Evolutionary conservation across 768 basidiomycete genomes (phyloP).

Genomic region (Pleurotus pulmonarius): DNA sequence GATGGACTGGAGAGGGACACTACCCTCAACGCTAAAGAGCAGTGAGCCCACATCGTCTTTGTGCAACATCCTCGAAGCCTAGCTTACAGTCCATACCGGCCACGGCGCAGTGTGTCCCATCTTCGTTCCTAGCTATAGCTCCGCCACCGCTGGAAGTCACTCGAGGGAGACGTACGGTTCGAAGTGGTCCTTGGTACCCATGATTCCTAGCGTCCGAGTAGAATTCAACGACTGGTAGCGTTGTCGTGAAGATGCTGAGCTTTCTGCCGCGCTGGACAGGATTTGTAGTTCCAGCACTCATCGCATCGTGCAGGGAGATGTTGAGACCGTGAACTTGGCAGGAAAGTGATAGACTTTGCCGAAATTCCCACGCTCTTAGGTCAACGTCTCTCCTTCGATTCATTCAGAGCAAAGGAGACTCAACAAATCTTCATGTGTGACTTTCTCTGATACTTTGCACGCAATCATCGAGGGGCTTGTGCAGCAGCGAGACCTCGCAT

Average conservation of each 20-base stretch:
- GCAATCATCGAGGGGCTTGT: too few relatives aligned
- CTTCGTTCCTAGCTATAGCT: conserved; percentile 63
- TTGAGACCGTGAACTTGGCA: not conserved
- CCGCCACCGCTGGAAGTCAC: conserved; percentile 63
- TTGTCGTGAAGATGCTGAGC: conserved; percentile 10
- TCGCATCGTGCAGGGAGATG: not conserved
- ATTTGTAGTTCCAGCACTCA: not conserved
- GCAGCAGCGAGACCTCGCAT: too few relatives aligned
- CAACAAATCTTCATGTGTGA: too few relatives aligned
- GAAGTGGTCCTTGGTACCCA: conserved; percentile 35
- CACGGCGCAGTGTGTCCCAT: conserved; percentile 64
- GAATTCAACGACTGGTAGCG: conserved; percentile 19
- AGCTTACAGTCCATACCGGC: conserved; percentile 75
- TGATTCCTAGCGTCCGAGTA: conserved; percentile 41
- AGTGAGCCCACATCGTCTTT: not conserved
- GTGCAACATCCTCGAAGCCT: not conserved
- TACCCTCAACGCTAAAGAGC: conserved; percentile 48
- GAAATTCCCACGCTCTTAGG: too few relatives aligned
- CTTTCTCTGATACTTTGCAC: too few relatives aligned
- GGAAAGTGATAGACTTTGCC: too few relatives aligned
- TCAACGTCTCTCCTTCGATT: too few relatives aligned
- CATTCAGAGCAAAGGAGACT: too few relatives aligned
- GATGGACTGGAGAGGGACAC: conserved; percentile 53
- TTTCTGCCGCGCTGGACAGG: conserved; percentile 1
- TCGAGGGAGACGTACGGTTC: conserved; percentile 58